Base-by-base conservation (phyloP, 148 eudicot genomes). In the Dianthus caryophyllus region DNA sequence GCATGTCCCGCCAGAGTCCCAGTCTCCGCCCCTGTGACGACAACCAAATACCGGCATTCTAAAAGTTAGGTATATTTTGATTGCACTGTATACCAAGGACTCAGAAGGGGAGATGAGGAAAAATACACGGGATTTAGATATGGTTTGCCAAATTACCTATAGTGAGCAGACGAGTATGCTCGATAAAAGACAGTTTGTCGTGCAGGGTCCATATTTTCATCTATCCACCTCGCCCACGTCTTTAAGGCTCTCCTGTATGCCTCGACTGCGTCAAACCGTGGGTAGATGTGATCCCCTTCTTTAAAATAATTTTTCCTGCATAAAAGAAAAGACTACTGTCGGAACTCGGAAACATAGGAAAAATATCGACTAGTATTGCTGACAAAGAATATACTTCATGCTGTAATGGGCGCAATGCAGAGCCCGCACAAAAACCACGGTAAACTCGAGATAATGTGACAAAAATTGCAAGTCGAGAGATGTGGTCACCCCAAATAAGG, bases 1-100 rank as follows among this genome's bases (percentile, higher is more conserved):
- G 80, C 98, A 94, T 26, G 88, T 63, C 22, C 98, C 98, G 16
- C 97, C 98, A 4, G 98, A 88, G 78, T 94, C 92, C 98, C 98
- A 94, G 65, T 94, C 96, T 67, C 98, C 98, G 31, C 98, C 98
- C 77, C 98, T 93, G 78, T 75, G 66, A 46, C 51, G 25, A 1
- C 33, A 25, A 39, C 22, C 26, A 22, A 38, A 63, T 6, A 44
- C 1, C 22, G 29, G 8, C 51, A 62, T 41, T 24, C 2, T 6
- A 9, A 6, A 18, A 49, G 15, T n/a, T 57, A 50, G 4, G n/a
- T n/a, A n/a, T n/a, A n/a, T n/a, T n/a, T n/a, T n/a, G n/a, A n/a
- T n/a, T n/a, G n/a, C n/a, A n/a, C n/a, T n/a, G n/a, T n/a, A n/a
- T n/a, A n/a, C n/a, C n/a, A n/a, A n/a, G n/a, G n/a, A n/a, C n/a